Conservation (phyloP, 2,329 filamentous ascomycete genomes). For the Pseudogymnoascus sp. region DNA sequence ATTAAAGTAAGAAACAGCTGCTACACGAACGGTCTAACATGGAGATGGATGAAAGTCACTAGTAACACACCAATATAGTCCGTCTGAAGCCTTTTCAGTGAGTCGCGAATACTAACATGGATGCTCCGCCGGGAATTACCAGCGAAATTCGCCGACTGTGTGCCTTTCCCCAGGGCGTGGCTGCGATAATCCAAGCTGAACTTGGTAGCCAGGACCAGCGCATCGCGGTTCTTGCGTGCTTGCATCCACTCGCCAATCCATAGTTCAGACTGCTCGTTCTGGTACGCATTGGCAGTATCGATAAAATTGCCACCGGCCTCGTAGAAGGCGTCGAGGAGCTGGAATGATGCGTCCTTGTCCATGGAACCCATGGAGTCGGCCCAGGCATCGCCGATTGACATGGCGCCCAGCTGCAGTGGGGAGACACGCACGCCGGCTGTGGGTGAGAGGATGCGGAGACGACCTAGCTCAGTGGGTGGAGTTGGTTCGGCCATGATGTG, state of each 20-base stretch:
- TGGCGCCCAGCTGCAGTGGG: slow-evolving; percentile 55
- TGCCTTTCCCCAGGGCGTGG: slow-evolving; percentile 27
- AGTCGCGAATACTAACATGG: slow-evolving; percentile 43
- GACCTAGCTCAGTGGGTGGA: slow-evolving; percentile 51
- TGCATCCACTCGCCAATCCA: slow-evolving; percentile 67
- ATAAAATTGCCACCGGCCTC: slow-evolving; percentile 58
- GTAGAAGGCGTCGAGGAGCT: slow-evolving; percentile 48
- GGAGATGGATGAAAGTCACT: not conserved
- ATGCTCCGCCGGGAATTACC: slow-evolving; percentile 58
- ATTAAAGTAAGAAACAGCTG: not conserved
- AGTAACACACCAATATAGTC: slow-evolving; percentile 57
- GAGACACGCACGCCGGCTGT: slow-evolving; percentile 58
- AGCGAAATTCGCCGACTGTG: slow-evolving; percentile 43
- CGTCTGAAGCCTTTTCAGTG: slow-evolving; percentile 53
- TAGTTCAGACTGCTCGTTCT: slow-evolving; percentile 49
- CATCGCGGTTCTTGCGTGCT: slow-evolving; percentile 52
- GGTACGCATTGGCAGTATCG: slow-evolving; percentile 53
- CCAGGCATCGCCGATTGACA: slow-evolving; percentile 56
- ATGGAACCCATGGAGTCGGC: slow-evolving; percentile 39
- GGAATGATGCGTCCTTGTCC: slow-evolving; percentile 45
- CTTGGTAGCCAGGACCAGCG: slow-evolving; percentile 65
- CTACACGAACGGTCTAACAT: not conserved
- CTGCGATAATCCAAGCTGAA: slow-evolving; percentile 50
- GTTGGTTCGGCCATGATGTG: slow-evolving; percentile 34
- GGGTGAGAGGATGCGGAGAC: slow-evolving; percentile 58